phyloP scores from a whole-genome alignment of 1,284 basidiomycete species.

The Cerrena zonata region DNA sequence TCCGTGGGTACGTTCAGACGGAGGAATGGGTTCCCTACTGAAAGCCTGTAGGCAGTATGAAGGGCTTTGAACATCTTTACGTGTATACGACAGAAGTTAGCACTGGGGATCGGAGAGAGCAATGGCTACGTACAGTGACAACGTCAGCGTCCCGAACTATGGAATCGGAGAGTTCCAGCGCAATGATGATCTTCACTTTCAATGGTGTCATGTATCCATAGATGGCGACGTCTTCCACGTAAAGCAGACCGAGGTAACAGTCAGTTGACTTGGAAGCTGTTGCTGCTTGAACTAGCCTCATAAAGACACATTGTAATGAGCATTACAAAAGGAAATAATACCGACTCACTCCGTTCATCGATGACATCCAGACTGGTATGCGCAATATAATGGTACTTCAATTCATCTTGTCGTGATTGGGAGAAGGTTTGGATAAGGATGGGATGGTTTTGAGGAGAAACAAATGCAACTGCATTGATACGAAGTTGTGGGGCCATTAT shows the following conservation, averaged over 20 bases:
- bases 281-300: conserved; percentile 34
- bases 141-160: conserved; percentile 73
- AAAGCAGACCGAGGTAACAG: conserved; percentile 72
- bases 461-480: conserved; percentile 73
- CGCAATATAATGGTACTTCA: conserved; percentile 79
- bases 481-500: conserved; percentile 59
- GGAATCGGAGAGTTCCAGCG: conserved; percentile 68
- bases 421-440: conserved; percentile 69
- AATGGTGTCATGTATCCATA: conserved; percentile 80
- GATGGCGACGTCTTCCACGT: conserved; percentile 77
- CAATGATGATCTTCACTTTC: conserved; percentile 74
- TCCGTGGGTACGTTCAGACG: conserved; percentile 49
- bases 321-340: no score
- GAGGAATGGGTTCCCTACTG: conserved; percentile 75
- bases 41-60: conserved; percentile 73
- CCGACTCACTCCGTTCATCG: conserved; percentile 55
- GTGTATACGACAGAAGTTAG: no score
- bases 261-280: conserved; percentile 55
- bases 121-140: conserved; percentile 55
- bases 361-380: conserved; percentile 77
- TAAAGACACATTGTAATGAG: no score
- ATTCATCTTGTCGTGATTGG: conserved; percentile 51
- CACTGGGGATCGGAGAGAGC: no score
- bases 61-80: conserved; percentile 80
- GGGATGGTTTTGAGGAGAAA: conserved; percentile 75